Evolutionary conservation across 441 rosid genomes (phyloP), one percentile per base, ranked within the genome.

Genomic region (Jatropha podagrica): DNA sequence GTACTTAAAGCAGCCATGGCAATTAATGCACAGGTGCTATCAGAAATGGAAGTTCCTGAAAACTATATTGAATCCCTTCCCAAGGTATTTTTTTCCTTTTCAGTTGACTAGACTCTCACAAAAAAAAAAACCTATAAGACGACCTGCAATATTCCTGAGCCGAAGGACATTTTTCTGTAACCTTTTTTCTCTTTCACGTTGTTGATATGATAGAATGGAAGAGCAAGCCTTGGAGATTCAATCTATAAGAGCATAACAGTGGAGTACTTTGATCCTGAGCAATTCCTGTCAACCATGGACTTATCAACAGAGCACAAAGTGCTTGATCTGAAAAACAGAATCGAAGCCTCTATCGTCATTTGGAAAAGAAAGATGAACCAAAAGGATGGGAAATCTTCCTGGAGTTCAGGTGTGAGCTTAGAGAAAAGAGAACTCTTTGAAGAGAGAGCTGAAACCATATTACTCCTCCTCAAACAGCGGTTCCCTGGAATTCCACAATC

Each of bases 1-100:
- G 98, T 96, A 14, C 94, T 94, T 42, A 92, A 94, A 82, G 98
- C 97, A 61, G 98, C 99, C 55, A 92, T 96, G 98, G 97, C 97
- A 1, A 96, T 92, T 15, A 96, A 96, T 74, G 92, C 99, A 60
- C 97, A 92, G 83, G 96, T 96, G 68, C 81, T 96, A 15, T 88
- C 93, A 1, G 99, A 92, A 85, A 94, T 96, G 97, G 89, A 82
- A 75, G 77, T 94, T 73, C 99, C 99, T 0, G 98, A 92, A 65
- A 89, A 85, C 85, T 96, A 94, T 85, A 89, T 92, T 1, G 98
- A 96, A 75, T 85, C 96, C 51, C 98, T 96, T 72, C 99, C 99
- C 1, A 96, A 92, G 97, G 99, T 56, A 56, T 92, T 78, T 49
- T 11, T 5, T 23, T 8, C 46, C 32, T 32, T 32, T 32, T 32